Evolutionary conservation across 2,329 filamentous ascomycete species (phyloP).

Genomic region (Aspergillus novofumigatus): DNA sequence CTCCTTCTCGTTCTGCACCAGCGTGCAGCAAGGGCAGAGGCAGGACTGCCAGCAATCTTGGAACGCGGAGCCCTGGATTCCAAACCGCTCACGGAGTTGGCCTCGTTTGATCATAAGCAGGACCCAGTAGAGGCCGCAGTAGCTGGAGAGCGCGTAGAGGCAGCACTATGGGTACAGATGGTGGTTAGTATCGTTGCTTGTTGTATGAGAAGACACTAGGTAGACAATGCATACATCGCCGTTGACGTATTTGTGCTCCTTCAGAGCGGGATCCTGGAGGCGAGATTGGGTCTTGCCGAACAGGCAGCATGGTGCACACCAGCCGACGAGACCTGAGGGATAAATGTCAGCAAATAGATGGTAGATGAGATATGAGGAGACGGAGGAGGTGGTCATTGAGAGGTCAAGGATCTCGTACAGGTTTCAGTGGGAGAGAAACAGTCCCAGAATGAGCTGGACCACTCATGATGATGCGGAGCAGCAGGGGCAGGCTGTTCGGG

Average conservation of each 20-base stretch:
- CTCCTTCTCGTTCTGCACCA: conserved; percentile 59
- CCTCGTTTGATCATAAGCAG: conserved; percentile 51
- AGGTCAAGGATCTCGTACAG: conserved; percentile 20
- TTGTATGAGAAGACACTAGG: background rate
- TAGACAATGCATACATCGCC: conserved; percentile 18
- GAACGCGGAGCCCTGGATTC: conserved; percentile 48
- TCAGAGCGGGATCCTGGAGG: conserved; percentile 26
- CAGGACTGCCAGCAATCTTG: conserved; percentile 52
- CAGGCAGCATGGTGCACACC: conserved; percentile 29
- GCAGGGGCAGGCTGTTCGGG: background rate
- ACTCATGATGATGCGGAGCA: conserved; percentile 14
- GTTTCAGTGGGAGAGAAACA: conserved; percentile 29
- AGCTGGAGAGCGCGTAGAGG: conserved; percentile 27
- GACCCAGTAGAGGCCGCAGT: conserved; percentile 33
- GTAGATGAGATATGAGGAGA: background rate
- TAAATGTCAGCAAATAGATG: background rate
- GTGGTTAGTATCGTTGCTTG: background rate
- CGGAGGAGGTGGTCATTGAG: background rate
- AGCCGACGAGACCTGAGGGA: conserved; percentile 22
- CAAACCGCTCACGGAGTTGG: conserved; percentile 52
- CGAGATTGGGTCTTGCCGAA: conserved; percentile 30
- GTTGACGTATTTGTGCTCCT: conserved; percentile 25
- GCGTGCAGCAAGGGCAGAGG: conserved; percentile 55
- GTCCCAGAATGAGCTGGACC: conserved; percentile 30
- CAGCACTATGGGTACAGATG: conserved; percentile 28